These are phyloP conservation scores for Debaryomycetaceae sp. DNA, from an alignment of 1,139 yeast genomes.

Conservation along the genomic window DNA sequence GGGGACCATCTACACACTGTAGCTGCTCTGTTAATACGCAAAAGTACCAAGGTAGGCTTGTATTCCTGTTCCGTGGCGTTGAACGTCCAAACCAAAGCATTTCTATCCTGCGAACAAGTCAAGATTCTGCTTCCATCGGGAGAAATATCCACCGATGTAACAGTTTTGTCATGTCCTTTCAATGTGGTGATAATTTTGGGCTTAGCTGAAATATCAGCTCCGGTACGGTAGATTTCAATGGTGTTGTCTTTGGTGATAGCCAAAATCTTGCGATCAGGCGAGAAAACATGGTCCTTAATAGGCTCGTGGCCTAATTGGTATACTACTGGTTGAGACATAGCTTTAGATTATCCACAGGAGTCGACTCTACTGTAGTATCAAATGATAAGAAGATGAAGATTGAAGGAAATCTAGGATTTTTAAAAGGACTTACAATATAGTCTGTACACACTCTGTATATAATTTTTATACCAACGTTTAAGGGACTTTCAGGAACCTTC, in stretches of 20 bases:
- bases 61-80: conserved; percentile 44
- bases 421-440: neutral
- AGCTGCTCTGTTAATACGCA: conserved; percentile 93
- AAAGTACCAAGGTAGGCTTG: conserved; percentile 87
- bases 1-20: conserved; percentile 95
- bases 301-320: conserved; percentile 79
- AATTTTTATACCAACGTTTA: conserved; percentile 1
- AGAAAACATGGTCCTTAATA: conserved; percentile 87
- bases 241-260: conserved; percentile 80
- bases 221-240: conserved; percentile 69
- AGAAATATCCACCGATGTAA: conserved; percentile 92
- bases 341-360: conserved; percentile 22
- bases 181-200: conserved; percentile 60
- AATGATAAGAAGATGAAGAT: neutral
- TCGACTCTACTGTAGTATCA: conserved; percentile 28
- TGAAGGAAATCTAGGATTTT: neutral
- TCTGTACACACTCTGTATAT: neutral
- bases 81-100: conserved; percentile 94
- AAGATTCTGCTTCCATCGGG: conserved; percentile 79
- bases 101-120: conserved; percentile 97
- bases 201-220: conserved; percentile 26
- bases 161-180: conserved; percentile 87
- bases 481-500: no score
- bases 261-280: conserved; percentile 61
- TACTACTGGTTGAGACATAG: conserved; percentile 27